A percentile compares a stretch with the other conserved stretches of the same genome.
These are phyloP conservation scores for Clitopilus hobsonii DNA, from an alignment of 768 basidiomycete species.

Conservation along the genomic window DNA sequence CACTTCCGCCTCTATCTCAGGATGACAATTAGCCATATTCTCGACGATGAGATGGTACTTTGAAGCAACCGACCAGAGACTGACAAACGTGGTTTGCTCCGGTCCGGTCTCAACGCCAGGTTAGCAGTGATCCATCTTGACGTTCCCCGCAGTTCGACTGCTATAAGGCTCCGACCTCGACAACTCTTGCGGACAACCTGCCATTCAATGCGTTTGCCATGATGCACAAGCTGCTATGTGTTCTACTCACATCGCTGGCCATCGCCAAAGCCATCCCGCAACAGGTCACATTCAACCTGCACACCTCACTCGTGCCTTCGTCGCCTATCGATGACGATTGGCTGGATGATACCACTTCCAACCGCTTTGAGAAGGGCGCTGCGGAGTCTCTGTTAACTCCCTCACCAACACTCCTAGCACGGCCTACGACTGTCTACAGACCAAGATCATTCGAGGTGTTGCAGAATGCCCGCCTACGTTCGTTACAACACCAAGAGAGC, in stretches of 20 bases:
- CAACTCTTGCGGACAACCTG: neutral
- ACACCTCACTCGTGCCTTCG: neutral
- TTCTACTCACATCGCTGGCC: neutral
- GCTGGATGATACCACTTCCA: neutral
- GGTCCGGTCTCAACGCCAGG: neutral
- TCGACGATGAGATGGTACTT: neutral
- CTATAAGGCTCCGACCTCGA: neutral
- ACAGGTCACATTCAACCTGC: neutral
- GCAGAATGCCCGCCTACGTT: slow-evolving; percentile 49
- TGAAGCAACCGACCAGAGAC: neutral
- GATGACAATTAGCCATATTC: neutral
- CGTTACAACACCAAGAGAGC: slow-evolving; percentile 29
- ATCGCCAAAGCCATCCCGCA: neutral
- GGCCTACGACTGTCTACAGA: slow-evolving; percentile 54
- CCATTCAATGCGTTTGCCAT: neutral
- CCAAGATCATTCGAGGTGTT: slow-evolving; percentile 49
- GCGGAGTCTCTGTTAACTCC: neutral
- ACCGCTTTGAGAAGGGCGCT: neutral
- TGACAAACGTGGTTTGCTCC: neutral
- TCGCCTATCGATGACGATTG: neutral
- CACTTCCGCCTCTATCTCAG: neutral
- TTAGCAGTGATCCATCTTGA: neutral
- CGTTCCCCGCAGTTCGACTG: neutral
- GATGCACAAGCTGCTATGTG: neutral
- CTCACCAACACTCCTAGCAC: slow-evolving; percentile 31